Evolutionary conservation across 768 basidiomycete species (phyloP), one percentile per base, ranked within the genome.

Genomic region (Hirschioporus abietinus): DNA sequence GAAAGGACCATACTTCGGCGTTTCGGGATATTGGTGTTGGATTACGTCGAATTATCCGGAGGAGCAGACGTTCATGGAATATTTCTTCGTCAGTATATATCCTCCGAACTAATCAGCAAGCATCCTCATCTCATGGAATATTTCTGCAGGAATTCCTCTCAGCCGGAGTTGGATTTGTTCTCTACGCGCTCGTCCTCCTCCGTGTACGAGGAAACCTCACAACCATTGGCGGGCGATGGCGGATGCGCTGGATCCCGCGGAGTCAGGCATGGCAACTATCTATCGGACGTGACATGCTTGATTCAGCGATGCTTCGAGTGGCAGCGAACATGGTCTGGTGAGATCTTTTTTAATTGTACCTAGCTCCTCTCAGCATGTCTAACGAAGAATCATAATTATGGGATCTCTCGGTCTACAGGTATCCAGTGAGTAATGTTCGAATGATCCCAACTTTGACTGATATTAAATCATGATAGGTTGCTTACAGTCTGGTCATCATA

Each of bases 21-120:
- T 81, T 18, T 76, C 82, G 0, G 82, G 82, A 1, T 76, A 72
- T 64, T 82, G 81, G 83, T 77, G 34, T 57, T 83, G 82, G 80
- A 82, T 84, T 35, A 80, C 82, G 8, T 65, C 71, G 2, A 68
- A 71, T 17, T 84, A 84, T 68, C 77, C 79, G 1, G 30, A 64
- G 18, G 78, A 77, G 60, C 80, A 80, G 59, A 73, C 76, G 12
- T 74, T 75, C 63, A 70, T 82, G 23, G 82, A 83, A 70, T 84
- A 83, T 69, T 76, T 82, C 70, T 76, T 82, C 27, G 82, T 83
- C 62, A 64, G 78, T 74, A 4, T 6, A 10, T n/a, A 30, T 52
- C 12, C 20, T 52, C 17, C 24, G n/a, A 35, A 15, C 27, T n/a
- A 35, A 20, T 7, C 35, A 24, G 9, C 15, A 26, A 7, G 35